Evolutionary conservation across 2,329 filamentous ascomycete genomes (phyloP).

Genomic region (Alternaria panax): DNA sequence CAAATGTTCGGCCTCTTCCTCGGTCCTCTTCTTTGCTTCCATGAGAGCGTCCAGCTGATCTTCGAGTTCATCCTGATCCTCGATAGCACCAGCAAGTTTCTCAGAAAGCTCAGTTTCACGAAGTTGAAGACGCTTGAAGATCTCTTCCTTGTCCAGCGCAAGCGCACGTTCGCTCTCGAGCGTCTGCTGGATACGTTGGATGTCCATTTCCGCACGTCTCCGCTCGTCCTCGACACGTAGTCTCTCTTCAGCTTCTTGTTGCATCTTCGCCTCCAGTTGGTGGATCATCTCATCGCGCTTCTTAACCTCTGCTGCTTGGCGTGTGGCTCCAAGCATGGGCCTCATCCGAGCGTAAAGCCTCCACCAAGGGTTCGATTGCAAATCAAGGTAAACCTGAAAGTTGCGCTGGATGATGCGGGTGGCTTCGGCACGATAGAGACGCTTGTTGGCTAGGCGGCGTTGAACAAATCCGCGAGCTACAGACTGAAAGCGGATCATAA

Average conservation of each 20-base stretch:
- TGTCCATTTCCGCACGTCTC: slow-evolving; percentile 83
- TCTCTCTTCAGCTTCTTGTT: slow-evolving; percentile 74
- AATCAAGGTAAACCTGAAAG: slow-evolving; percentile 87
- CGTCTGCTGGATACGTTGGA: slow-evolving; percentile 89
- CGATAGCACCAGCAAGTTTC: slow-evolving; percentile 87
- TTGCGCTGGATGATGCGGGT: slow-evolving; percentile 94
- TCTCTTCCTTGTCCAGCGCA: slow-evolving; percentile 97
- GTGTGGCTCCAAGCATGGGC: slow-evolving; percentile 87
- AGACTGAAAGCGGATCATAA: slow-evolving; percentile 93
- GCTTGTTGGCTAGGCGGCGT: slow-evolving; percentile 87
- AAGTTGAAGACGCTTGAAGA: slow-evolving; percentile 92
- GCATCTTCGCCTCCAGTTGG: slow-evolving; percentile 83
- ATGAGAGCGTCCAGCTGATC: slow-evolving; percentile 91
- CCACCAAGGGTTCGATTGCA: slow-evolving; percentile 98
- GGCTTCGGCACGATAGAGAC: slow-evolving; percentile 91
- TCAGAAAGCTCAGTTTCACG: slow-evolving; percentile 93
- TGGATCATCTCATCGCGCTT: slow-evolving; percentile 93
- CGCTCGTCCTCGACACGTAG: slow-evolving; percentile 89
- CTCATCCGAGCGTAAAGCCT: slow-evolving; percentile 93
- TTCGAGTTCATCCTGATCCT: slow-evolving; percentile 93
- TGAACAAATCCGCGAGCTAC: slow-evolving; percentile 89
- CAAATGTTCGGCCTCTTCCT: slow-evolving; percentile 81
- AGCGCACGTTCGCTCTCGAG: slow-evolving; percentile 95
- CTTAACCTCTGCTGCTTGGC: slow-evolving; percentile 92
- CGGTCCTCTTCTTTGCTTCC: slow-evolving; percentile 85